Base-by-base conservation (phyloP, 179 eudicot genomes). In the Spergularia azorica region DNA sequence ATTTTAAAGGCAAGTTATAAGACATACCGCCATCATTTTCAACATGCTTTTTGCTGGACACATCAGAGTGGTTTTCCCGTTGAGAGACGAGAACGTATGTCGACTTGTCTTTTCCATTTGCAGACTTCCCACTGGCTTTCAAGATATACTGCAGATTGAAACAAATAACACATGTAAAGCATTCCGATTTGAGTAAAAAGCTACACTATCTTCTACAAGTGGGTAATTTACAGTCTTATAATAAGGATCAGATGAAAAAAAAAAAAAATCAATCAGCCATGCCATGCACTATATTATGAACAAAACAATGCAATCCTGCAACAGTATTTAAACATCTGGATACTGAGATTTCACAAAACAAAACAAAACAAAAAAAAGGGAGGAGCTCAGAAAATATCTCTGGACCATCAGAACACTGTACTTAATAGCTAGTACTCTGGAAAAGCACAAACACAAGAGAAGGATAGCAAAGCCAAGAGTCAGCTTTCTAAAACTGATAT, bases 31-130 rank as follows among this genome's bases (percentile, higher is more conserved):
- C 81, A 78, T 82, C 89, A 36, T 75, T 87, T 60, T 80, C 89
- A 1, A 76, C 66, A 81, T 74, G 87, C 82, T 73, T 77, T 85
- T 83, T 82, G 75, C 85, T 77, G 36, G 84, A 80, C 46, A 79
- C 54, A 77, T 84, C 83, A 63, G 68, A 39, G 21, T 84, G 89
- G 68, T 67, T 90, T 66, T 87, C 90, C 72, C 88, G 84, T 66
- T 82, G 89, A 14, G 88, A 69, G 75, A 83, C 83, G 76, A 85
- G 73, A 78, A 82, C 74, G 77, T 87, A 79, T 2, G 88, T 77
- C 51, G 94, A 76, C 73, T 90, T 90, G 61, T 87, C 95, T 77
- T 90, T 93, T 76, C 86, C 86, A 80, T 82, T 84, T 57, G 87
- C 52, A 71, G 79, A 75, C 84, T 88, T 94, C 65, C 87, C 83